phyloP scores from a whole-genome alignment of 208 protist species.

The Zelonia costaricensis region DNA sequence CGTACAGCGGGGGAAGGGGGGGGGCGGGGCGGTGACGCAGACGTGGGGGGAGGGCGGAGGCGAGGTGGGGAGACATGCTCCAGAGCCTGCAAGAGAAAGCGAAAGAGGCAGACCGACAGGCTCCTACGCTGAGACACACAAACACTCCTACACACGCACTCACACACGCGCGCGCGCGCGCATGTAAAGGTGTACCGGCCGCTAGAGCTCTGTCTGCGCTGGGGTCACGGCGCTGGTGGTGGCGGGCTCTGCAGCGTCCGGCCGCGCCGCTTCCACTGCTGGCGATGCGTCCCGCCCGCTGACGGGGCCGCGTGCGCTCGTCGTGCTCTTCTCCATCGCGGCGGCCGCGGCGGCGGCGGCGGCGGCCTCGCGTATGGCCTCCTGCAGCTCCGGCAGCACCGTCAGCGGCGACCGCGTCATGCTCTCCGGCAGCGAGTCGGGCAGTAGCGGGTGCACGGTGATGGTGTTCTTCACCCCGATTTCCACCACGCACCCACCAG shows the following conservation, averaged over 20 bases:
- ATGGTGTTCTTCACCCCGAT: conserved; percentile 77
- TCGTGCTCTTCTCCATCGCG: background rate
- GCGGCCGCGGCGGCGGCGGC: background rate
- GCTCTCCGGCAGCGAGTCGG: conserved; percentile 26
- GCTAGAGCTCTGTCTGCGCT: no score
- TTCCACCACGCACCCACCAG: conserved; percentile 71
- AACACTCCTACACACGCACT: no score
- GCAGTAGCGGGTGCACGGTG: conserved; percentile 68
- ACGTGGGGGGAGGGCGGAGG: no score
- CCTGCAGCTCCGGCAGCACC: conserved; percentile 27
- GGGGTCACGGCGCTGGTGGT: no score
- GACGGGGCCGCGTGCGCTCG: background rate
- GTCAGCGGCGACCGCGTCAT: conserved; percentile 25
- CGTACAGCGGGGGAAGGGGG: no score
- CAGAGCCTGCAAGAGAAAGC: no score
- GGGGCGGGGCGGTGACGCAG: no score
- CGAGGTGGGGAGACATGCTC: no score
- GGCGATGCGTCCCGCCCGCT: background rate
- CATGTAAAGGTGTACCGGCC: no score
- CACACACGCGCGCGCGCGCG: no score
- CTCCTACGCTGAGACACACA: no score
- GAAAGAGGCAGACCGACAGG: no score
- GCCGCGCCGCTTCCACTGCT: background rate
- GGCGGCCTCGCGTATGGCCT: conserved; percentile 17
- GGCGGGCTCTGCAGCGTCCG: background rate